phyloP scores from a whole-genome alignment of 371 early-diverging fungal species.

The Apophysomyces variabilis region DNA sequence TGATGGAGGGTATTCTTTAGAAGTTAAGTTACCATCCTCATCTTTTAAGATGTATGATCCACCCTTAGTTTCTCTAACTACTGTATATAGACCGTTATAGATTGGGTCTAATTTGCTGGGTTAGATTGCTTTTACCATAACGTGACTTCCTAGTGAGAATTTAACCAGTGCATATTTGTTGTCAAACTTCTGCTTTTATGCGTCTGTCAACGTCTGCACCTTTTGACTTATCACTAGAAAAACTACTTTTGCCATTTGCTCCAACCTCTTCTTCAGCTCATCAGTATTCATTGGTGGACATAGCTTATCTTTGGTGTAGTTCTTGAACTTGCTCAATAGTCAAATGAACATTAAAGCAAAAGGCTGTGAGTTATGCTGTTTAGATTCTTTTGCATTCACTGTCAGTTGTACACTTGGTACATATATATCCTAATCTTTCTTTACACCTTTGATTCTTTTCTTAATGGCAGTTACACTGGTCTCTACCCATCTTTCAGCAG shows the following conservation, averaged over 20 bases:
- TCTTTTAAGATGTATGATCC: no score
- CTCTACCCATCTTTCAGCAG: no score
- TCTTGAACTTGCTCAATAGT: conserved; percentile 16
- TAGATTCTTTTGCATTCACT: conserved; percentile 9
- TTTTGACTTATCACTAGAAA: conserved; percentile 17
- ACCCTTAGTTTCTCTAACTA: no score
- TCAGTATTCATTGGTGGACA: background rate
- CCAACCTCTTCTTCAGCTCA: background rate
- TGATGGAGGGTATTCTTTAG: no score
- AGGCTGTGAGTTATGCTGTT: conserved; percentile 11
- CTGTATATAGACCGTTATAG: conserved; percentile 19
- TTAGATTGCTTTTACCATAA: conserved; percentile 6
- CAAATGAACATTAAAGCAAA: conserved; percentile 25
- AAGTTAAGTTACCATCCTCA: no score
- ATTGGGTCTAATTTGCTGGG: conserved; percentile 10
- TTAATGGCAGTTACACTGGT: no score
- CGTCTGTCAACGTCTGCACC: background rate
- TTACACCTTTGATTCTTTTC: no score
- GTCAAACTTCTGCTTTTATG: background rate
- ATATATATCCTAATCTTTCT: no score
- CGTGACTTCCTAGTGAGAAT: conserved; percentile 14
- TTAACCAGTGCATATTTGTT: conserved; percentile 10
- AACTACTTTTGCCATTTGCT: conserved; percentile 14
- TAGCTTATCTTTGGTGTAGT: conserved; percentile 4
- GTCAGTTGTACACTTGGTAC: no score